phyloP scores from a whole-genome alignment of 805 yeast species.

The Ogataea glucozyma region DNA sequence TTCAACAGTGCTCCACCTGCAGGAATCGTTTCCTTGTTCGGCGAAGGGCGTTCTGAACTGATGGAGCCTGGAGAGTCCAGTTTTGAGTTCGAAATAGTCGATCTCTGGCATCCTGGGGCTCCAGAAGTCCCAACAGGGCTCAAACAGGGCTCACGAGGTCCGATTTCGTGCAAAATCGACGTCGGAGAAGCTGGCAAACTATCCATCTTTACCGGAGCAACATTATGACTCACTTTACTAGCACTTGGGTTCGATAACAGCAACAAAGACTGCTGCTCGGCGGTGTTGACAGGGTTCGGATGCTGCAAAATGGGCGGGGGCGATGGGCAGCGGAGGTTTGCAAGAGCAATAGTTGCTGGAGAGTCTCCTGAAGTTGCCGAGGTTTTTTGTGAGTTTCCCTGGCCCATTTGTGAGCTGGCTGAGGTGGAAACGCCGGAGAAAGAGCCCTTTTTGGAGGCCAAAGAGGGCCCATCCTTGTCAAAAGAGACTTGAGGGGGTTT shows the following conservation, averaged over 20 bases:
- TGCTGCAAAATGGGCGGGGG: slow-evolving; percentile 67
- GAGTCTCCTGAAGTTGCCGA: slow-evolving; percentile 27
- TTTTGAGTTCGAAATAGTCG: neutral
- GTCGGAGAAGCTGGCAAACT: slow-evolving; percentile 11
- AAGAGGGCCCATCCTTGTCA: slow-evolving; percentile 18
- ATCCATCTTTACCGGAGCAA: neutral
- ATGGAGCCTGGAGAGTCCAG: too few species aligned
- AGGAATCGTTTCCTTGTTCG: slow-evolving; percentile 22
- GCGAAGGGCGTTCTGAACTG: slow-evolving; percentile 10
- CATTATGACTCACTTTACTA: slow-evolving; percentile 2
- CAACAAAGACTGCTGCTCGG: slow-evolving; percentile 21
- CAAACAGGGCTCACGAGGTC: slow-evolving; percentile 3
- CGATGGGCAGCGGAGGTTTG: slow-evolving; percentile 64
- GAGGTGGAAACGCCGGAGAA: slow-evolving; percentile 7
- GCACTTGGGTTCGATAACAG: slow-evolving; percentile 17
- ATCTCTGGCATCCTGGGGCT: neutral
- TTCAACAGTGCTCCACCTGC: slow-evolving; percentile 33
- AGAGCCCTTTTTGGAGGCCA: slow-evolving; percentile 23
- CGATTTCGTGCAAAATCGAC: slow-evolving; percentile 4
- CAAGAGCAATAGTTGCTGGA: slow-evolving; percentile 57
- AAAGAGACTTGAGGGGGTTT: slow-evolving; percentile 20
- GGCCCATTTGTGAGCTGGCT: slow-evolving; percentile 7
- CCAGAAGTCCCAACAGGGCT: slow-evolving; percentile 2
- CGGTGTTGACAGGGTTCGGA: slow-evolving; percentile 26
- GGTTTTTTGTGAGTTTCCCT: too few species aligned